phyloP scores from a whole-genome alignment of 257 asterid genomes.

The Ligustrum vulgare region DNA sequence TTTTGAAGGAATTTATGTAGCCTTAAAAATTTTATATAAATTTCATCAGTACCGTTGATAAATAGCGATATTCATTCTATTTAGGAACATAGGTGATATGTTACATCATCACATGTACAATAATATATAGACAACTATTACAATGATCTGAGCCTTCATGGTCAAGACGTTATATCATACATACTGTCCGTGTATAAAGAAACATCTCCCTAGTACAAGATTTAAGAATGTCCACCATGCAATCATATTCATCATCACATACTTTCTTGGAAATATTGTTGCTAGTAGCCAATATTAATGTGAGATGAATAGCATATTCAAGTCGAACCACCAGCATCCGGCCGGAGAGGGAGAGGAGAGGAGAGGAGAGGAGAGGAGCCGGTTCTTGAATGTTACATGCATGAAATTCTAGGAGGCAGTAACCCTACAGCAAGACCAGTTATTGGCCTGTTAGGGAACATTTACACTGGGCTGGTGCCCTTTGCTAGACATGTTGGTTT shows the following conservation, averaged over 20 bases:
- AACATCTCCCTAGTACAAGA: neutral
- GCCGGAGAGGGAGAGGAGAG: no score
- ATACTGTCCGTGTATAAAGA: no score
- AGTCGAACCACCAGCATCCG: slow-evolving; percentile 19
- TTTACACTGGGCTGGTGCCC: slow-evolving; percentile 87
- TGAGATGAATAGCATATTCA: slow-evolving; percentile 22
- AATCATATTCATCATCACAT: slow-evolving; percentile 2
- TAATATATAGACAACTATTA: no score
- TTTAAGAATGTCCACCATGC: slow-evolving; percentile 34
- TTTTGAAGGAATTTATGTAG: no score
- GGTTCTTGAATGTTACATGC: slow-evolving; percentile 72
- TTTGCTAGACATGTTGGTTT: slow-evolving; percentile 77
- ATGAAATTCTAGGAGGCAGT: slow-evolving; percentile 84
- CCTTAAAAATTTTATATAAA: no score
- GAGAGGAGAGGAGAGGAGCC: no score
- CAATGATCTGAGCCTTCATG: no score
- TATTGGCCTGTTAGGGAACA: slow-evolving; percentile 76
- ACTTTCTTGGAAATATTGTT: slow-evolving; percentile 25
- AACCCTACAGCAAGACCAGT: slow-evolving; percentile 83
- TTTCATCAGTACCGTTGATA: no score
- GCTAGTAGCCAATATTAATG: slow-evolving; percentile 25
- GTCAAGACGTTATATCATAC: no score
- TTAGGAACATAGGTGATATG: no score
- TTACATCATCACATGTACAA: no score
- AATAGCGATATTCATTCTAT: no score